Evolutionary conservation across 768 basidiomycete genomes (phyloP).

Genomic region (Phylloporus scabripes): DNA sequence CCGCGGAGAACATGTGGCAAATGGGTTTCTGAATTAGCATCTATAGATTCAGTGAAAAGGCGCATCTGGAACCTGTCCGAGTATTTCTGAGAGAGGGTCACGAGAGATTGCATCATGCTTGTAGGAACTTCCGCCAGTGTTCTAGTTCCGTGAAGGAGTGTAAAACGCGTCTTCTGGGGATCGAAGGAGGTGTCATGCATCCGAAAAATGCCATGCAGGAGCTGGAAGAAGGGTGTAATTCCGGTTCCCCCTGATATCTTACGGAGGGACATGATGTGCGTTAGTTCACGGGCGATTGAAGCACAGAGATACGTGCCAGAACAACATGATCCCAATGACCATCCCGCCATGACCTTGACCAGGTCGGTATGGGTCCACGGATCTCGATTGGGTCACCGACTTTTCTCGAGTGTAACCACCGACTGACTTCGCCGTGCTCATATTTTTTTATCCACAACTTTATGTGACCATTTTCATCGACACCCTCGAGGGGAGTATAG

Average conservation of each 20-base stretch:
- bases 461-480: constrained; percentile 62
- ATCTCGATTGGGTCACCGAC: constrained; percentile 67
- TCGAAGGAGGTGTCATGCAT: constrained; percentile 20
- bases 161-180: constrained; percentile 46
- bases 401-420: constrained; percentile 72
- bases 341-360: constrained; percentile 42
- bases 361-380: constrained; percentile 70
- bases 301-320: constrained; percentile 44
- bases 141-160: constrained; percentile 66
- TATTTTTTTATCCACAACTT: constrained; percentile 81
- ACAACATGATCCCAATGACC: constrained; percentile 73
- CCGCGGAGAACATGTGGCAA: constrained; percentile 38
- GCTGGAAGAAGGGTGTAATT: constrained; percentile 79
- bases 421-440: constrained; percentile 70
- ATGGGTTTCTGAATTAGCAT: constrained; percentile 15
- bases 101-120: constrained; percentile 49
- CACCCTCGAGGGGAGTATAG: constrained; percentile 74
- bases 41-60: constrained; percentile 55
- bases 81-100: constrained; percentile 40
- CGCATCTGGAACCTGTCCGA: constrained; percentile 53
- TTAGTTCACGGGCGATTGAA: not conserved
- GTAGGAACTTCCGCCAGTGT: constrained; percentile 62
- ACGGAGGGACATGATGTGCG: not conserved
- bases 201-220: constrained; percentile 53
- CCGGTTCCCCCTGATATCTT: constrained; percentile 88